A percentile compares a stretch with the other conserved stretches of the same genome.
These are phyloP conservation scores for Venturia pyrina DNA, from an alignment of 2,329 filamentous ascomycete species.

Conservation along the genomic window DNA sequence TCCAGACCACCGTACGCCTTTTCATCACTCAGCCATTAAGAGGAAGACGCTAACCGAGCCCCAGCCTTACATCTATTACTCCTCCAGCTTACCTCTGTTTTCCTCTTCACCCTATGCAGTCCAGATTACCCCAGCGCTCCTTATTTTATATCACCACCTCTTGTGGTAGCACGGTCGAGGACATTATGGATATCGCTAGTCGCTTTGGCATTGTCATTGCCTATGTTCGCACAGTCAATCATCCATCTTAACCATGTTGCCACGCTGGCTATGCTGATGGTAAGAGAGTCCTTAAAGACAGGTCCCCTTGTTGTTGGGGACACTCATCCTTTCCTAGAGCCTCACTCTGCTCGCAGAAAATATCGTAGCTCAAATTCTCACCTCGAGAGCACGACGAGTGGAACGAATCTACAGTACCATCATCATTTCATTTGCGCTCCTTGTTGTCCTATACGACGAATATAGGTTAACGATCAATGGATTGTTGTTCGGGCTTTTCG, in stretches of 20 bases:
- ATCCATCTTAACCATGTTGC: conserved; percentile 24
- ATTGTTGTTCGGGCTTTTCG: conserved; percentile 18
- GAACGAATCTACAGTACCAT: neutral
- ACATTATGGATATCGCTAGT: neutral
- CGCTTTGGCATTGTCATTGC: conserved; percentile 17
- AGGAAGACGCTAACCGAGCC: neutral
- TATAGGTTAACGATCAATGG: conserved; percentile 20
- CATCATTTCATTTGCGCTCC: conserved; percentile 16
- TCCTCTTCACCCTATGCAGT: neutral
- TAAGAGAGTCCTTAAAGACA: conserved; percentile 15
- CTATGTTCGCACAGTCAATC: conserved; percentile 21
- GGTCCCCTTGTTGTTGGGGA: too few species aligned
- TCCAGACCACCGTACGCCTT: neutral
- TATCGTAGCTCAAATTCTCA: conserved; percentile 4
- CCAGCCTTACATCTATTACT: neutral
- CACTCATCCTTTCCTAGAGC: neutral
- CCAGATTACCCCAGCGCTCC: too few species aligned
- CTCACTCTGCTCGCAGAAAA: neutral
- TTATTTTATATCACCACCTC: neutral
- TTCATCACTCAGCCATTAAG: neutral
- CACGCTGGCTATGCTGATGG: conserved; percentile 22
- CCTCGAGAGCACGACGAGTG: conserved; percentile 13
- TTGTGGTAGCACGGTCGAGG: neutral
- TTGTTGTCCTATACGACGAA: conserved; percentile 19
- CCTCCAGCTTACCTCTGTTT: neutral